phyloP scores from a whole-genome alignment of 352 stramenopile genomes.

The Phytophthora sojae region DNA sequence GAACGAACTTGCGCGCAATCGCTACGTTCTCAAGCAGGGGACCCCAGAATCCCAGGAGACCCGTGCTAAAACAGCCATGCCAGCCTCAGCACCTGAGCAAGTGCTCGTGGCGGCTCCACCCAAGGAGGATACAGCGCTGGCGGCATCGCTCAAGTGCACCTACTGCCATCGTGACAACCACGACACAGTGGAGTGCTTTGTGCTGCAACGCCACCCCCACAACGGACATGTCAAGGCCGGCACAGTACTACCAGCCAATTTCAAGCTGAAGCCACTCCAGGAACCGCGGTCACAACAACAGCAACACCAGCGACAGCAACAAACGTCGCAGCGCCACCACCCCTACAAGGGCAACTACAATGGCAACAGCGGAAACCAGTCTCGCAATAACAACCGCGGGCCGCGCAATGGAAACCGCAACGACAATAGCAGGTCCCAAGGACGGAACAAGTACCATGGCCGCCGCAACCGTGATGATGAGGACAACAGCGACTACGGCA shows the following conservation, averaged over 20 bases:
- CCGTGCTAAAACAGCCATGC: conserved; percentile 7
- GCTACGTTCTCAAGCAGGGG: conserved; percentile 20
- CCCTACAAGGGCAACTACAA: conserved; percentile 11
- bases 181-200: conserved; percentile 19
- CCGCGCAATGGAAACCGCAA: not conserved
- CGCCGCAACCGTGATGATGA: not conserved
- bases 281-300: not conserved
- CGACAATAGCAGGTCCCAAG: not conserved
- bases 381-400: not conserved
- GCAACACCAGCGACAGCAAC: not conserved
- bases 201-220: conserved; percentile 14
- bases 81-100: not conserved
- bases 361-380: not conserved
- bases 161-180: conserved; percentile 22
- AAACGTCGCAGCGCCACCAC: not conserved
- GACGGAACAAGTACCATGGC: conserved; percentile 12
- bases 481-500: conserved; percentile 8
- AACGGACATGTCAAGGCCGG: conserved; percentile 19
- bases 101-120: not conserved
- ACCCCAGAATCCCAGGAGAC: conserved; percentile 14
- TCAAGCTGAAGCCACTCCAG: conserved; percentile 13
- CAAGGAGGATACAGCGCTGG: conserved; percentile 5
- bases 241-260: conserved; percentile 21
- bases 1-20: conserved; percentile 9
- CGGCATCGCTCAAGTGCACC: conserved; percentile 3